Percentiles rank a stretch among this genome's conserved stretches.
Evolutionary conservation across 192 early-diverging fungal species (phyloP).

Genomic region (Geranomyces michiganensis): DNA sequence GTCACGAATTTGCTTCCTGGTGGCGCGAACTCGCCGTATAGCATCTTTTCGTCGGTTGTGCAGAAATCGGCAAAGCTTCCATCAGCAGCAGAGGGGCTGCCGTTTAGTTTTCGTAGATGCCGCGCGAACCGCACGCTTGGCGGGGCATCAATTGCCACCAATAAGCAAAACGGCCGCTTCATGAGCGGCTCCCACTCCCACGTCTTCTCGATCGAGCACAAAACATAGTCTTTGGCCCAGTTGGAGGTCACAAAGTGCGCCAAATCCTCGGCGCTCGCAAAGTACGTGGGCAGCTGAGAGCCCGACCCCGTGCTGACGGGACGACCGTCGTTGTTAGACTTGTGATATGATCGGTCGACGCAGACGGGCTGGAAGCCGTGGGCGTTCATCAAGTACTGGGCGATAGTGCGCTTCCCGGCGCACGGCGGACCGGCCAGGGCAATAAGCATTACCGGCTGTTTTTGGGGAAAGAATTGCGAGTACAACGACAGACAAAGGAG

Average conservation of each 20-base stretch:
- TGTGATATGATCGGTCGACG: not conserved
- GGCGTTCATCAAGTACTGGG: conserved; percentile 54
- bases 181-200: conserved; percentile 61
- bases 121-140: conserved; percentile 64
- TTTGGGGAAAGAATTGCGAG: too few species aligned
- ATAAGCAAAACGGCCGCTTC: conserved; percentile 76
- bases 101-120: conserved; percentile 1
- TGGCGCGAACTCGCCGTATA: conserved; percentile 7
- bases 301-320: not conserved
- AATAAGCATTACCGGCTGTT: conserved; percentile 63
- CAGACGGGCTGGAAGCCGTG: conserved; percentile 56
- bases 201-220: conserved; percentile 60
- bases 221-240: conserved; percentile 77
- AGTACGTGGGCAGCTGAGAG: conserved; percentile 30
- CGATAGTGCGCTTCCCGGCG: conserved; percentile 70
- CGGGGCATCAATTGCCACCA: conserved; percentile 87
- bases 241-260: conserved; percentile 70
- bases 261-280: conserved; percentile 62
- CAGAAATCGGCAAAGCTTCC: conserved; percentile 26
- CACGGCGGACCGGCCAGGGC: conserved; percentile 66
- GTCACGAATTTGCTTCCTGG: not conserved
- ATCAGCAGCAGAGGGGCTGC: not conserved
- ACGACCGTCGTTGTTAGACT: conserved; percentile 3
- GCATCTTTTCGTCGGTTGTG: conserved; percentile 10
- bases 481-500: too few species aligned